Percentiles rank a stretch among this genome's conserved stretches.
Conservation (phyloP, 1,139 yeast species). For the Saccharomyces hybrid region DNA sequence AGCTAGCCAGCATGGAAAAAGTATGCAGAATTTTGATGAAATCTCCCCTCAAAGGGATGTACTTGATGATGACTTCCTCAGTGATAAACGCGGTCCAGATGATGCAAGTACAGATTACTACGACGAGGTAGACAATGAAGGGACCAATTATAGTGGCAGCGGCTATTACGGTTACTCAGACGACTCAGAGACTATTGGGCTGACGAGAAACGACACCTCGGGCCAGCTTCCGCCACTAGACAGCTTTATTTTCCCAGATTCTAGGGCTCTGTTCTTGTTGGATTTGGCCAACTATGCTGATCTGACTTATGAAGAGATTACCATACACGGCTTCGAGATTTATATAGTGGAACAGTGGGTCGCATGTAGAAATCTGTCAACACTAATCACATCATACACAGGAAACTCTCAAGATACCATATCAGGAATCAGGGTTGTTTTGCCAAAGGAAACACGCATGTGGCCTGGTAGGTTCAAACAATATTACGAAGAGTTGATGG, state of each 20-base stretch:
- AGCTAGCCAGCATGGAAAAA: not conserved
- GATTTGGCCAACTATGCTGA: slow-evolving; percentile 37
- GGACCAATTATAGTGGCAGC: not conserved
- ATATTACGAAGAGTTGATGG: slow-evolving; percentile 58
- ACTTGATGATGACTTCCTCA: not conserved
- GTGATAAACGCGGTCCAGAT: not conserved
- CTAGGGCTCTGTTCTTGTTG: slow-evolving; percentile 44
- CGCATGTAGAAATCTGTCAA: slow-evolving; percentile 56
- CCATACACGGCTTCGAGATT: slow-evolving; percentile 67
- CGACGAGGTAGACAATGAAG: not conserved
- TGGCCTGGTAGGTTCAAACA: slow-evolving; percentile 57
- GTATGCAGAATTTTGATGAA: not conserved
- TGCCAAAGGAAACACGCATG: slow-evolving; percentile 44
- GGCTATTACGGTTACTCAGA: not conserved
- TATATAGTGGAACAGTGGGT: slow-evolving; percentile 95
- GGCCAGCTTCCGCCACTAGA: slow-evolving; percentile 4
- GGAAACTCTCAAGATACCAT: slow-evolving; percentile 65
- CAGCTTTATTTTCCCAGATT: slow-evolving; percentile 41
- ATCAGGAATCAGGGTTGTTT: slow-evolving; percentile 50
- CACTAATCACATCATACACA: slow-evolving; percentile 72
- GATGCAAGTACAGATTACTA: not conserved
- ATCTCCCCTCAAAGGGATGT: not conserved
- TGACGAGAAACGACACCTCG: not conserved
- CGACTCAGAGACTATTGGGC: not conserved
- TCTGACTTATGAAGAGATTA: slow-evolving; percentile 37